Evolutionary conservation across 2,329 filamentous ascomycete species (phyloP).

Genomic region (Pseudogymnoascus sp.): DNA sequence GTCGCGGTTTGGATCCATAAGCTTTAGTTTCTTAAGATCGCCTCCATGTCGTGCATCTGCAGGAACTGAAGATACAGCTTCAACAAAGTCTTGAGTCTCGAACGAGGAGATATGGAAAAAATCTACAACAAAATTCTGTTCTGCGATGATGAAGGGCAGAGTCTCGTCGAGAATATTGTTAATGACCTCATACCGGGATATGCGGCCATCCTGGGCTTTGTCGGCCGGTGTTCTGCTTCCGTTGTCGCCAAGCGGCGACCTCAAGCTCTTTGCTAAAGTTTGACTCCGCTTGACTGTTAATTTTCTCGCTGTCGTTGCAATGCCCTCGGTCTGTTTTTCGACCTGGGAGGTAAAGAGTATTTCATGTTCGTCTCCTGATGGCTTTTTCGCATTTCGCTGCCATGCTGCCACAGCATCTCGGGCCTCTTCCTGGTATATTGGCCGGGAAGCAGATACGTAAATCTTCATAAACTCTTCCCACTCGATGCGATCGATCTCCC

Average conservation of each 20-base stretch:
- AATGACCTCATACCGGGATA: constrained; percentile 75
- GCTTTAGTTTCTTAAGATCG: constrained; percentile 63
- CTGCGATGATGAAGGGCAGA: constrained; percentile 73
- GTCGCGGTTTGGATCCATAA: constrained; percentile 81
- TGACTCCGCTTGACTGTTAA: constrained; percentile 91
- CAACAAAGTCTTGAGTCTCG: constrained; percentile 72
- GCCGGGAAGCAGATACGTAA: constrained; percentile 69
- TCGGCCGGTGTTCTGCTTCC: constrained; percentile 41
- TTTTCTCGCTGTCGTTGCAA: constrained; percentile 72
- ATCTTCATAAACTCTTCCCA: constrained; percentile 74
- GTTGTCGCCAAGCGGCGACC: constrained; percentile 58
- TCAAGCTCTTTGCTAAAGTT: constrained; percentile 66
- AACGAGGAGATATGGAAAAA: constrained; percentile 93
- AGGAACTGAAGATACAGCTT: constrained; percentile 57
- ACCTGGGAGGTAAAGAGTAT: constrained; percentile 76
- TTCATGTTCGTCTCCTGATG: constrained; percentile 68
- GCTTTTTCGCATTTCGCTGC: constrained; percentile 70
- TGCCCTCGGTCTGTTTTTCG: constrained; percentile 78
- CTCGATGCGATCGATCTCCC: constrained; percentile 71
- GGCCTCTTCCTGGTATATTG: constrained; percentile 76
- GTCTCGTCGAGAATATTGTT: constrained; percentile 71
- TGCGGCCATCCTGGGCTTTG: constrained; percentile 53
- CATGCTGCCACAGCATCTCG: constrained; percentile 67
- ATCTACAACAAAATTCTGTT: constrained; percentile 95
- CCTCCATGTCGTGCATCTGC: constrained; percentile 62